phyloP scores from a whole-genome alignment of 148 eudicot genomes.

The Amaranthus hypochondriacus region DNA sequence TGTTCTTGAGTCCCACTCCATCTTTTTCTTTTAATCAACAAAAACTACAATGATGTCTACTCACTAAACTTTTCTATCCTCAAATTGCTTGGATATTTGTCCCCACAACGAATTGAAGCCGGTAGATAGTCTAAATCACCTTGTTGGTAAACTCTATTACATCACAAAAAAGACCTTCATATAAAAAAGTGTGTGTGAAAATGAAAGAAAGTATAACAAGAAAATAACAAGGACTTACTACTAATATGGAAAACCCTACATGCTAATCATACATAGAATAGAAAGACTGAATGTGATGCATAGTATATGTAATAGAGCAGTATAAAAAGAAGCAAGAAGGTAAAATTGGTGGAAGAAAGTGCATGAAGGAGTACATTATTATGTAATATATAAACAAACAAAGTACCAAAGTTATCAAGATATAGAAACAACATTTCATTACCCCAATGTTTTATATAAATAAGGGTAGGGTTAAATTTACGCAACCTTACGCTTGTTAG shows the following conservation, averaged over 20 bases:
- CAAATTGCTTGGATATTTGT: not conserved
- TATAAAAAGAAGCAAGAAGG: not conserved
- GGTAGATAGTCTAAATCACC: conserved; percentile 12
- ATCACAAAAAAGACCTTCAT: not conserved
- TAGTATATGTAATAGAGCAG: not conserved
- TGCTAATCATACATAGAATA: not conserved
- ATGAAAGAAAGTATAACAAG: not conserved
- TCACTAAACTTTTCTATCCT: not conserved
- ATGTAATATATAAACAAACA: conserved; percentile 8
- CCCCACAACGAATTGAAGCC: not conserved
- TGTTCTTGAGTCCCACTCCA: conserved; percentile 20
- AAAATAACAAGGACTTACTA: not conserved
- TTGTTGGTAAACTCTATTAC: not conserved
- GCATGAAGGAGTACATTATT: not conserved
- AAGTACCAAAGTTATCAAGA: conserved; percentile 1
- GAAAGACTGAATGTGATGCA: not conserved
- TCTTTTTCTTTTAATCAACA: not conserved
- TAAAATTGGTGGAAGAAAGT: conserved; percentile 8
- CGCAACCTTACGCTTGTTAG: no score
- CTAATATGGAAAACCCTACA: not conserved
- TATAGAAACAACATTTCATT: no score
- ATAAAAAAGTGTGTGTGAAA: not conserved
- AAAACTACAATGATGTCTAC: conserved; percentile 3
- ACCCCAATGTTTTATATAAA: no score
- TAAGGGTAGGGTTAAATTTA: no score